Evolutionary conservation across 768 basidiomycete species (phyloP), one percentile per base, ranked within the genome.

Genomic region (Asterophora parasitica): DNA sequence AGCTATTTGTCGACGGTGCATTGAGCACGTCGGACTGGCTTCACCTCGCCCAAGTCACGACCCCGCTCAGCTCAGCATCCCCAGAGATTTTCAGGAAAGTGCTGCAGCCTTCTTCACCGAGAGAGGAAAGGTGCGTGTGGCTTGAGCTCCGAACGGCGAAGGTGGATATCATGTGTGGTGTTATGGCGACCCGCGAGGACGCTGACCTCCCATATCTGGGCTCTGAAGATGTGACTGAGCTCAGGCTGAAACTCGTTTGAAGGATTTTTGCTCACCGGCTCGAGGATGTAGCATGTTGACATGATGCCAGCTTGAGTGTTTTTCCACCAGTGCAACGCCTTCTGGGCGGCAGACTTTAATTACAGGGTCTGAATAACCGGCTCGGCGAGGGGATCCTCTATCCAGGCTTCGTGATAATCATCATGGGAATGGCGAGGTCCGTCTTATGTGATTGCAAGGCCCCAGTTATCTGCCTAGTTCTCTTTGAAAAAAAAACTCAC

Each of bases 181-280:
- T n/a, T n/a, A n/a, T n/a, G n/a, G n/a, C n/a, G n/a, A n/a, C n/a
- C n/a, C n/a, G n/a, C n/a, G n/a, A n/a, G n/a, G n/a, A n/a, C n/a
- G n/a, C n/a, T n/a, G n/a, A n/a, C n/a, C n/a, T n/a, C n/a, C 46
- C 32, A 37, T 40, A 48, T 51, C 37, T 48, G 28, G 34, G 13
- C 13, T 16, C 15, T 30, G 31, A 13, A n/a, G 9, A 38, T 20
- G 23, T 41, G 23, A 30, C 19, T 27, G 28, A 47, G 33, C 42
- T 35, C 41, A 47, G 35, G 40, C 26, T 28, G 36, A 40, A 44
- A 35, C 39, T 42, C 8, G 23, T 35, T 28, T 36, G 32, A 16
- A 40, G 40, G 40, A 30, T 30, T 41, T 34, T 15, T n/a, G 26
- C 37, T 32, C 32, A 35, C 34, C 46, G 39, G 32, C 19, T 27